Conservation (phyloP, 257 asterid genomes). For the Coffea eugenioides region DNA sequence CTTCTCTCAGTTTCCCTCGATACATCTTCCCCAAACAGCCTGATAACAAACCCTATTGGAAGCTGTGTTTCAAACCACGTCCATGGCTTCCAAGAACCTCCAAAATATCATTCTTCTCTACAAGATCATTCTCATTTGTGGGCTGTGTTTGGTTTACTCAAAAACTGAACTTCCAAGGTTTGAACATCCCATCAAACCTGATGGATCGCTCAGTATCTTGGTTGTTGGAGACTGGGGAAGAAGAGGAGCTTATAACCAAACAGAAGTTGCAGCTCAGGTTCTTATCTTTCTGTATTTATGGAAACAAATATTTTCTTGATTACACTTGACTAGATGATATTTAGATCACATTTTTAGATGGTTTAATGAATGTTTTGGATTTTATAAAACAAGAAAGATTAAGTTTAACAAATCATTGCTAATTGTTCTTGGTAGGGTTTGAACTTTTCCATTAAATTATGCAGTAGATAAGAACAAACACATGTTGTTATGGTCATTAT, state of each 20-base stretch:
- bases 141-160: background rate
- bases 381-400: too few relatives aligned
- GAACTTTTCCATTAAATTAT: background rate
- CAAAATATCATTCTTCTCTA: background rate
- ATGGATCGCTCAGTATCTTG: constrained; percentile 43
- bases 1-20: background rate
- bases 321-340: too few relatives aligned
- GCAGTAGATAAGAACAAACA: background rate
- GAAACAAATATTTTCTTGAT: too few relatives aligned
- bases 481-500: background rate
- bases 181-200: constrained; percentile 30
- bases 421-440: background rate
- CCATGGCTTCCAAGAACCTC: background rate
- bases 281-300: too few relatives aligned
- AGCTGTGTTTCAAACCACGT: background rate
- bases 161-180: constrained; percentile 18
- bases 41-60: background rate
- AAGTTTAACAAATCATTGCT: background rate
- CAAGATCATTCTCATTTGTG: background rate
- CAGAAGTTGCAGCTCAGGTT: constrained; percentile 58
- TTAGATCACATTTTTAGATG: too few relatives aligned
- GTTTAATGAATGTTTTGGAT: too few relatives aligned
- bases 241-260: constrained; percentile 52
- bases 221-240: constrained; percentile 88
- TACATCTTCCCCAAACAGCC: background rate